Base-by-base conservation (phyloP, 768 basidiomycete species). In the Russula ochroleuca region DNA sequence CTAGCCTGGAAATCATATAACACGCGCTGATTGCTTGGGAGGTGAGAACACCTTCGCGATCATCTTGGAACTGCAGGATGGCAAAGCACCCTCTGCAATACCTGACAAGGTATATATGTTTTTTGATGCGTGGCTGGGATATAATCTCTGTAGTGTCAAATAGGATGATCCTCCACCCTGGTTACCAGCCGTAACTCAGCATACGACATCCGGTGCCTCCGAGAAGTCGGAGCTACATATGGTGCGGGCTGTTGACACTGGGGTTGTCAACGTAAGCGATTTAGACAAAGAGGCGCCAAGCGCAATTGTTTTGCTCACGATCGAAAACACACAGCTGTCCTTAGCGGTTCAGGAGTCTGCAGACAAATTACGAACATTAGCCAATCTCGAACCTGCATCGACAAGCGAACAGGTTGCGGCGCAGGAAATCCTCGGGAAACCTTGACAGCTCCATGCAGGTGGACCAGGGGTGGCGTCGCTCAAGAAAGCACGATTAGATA, bases 1-100 rank as follows among this genome's bases (percentile, higher is more conserved):
- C 10, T 54, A 23, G 33, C 40, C 25, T 28, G 25, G 37, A n/a
- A 28, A 38, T 51, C 21, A 45, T 57, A 35, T 57, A 7, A 8
- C 40, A 31, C 57, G 55, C 25, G 45, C 38, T 63, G 51, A 60
- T 52, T 38, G 40, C 38, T 21, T 35, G 31, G 31, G 63, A 86
- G 88, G 85, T 61, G 86, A 92, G 63, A 77, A 83, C 21, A 88
- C 91, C 0, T 96, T 95, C 69, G 86, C 87, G 1, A 83, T 96
- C 60, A 73, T 93, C n/a, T 74, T 95, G 23, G 94, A 95, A 70
- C 80, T 94, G 57, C 82, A 82, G 68, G 88, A 91, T 58, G 82
- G 85, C 49, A 78, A 76, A 58, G 80, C 79, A 9, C 87, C 88
- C 0, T 76, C 83, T 5, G 77, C 78, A 3, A 77, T 78, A 0